phyloP scores from a whole-genome alignment of 2,329 filamentous ascomycete species.

The Ceratocystis lukuohia region DNA sequence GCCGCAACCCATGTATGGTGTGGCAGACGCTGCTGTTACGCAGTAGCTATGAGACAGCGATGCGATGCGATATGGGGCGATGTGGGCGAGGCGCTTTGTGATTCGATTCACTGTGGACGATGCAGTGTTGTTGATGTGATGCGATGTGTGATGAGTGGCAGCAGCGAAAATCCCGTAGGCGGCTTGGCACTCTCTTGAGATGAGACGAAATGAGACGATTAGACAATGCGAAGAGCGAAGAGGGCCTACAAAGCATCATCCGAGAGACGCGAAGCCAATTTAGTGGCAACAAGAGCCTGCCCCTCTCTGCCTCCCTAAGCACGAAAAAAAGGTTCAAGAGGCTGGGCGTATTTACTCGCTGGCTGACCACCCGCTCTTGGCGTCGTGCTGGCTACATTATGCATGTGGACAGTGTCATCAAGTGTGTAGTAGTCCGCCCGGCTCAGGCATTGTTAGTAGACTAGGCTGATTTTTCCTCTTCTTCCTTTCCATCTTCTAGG shows the following conservation, averaged over 20 bases:
- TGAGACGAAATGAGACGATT: neutral
- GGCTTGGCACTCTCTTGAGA: neutral
- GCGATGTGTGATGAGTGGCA: neutral
- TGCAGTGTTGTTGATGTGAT: neutral
- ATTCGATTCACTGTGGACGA: too few relatives aligned
- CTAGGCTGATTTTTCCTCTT: too few relatives aligned
- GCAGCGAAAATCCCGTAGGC: neutral
- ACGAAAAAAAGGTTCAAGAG: neutral
- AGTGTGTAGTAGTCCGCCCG: too few relatives aligned
- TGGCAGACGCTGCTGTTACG: too few relatives aligned
- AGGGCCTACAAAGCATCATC: neutral
- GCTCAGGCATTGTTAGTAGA: too few relatives aligned
- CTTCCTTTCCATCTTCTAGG: too few relatives aligned
- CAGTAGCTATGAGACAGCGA: neutral
- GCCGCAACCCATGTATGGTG: neutral
- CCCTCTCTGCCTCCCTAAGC: neutral
- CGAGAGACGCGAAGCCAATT: neutral
- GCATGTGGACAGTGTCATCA: too few relatives aligned
- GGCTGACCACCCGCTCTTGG: too few relatives aligned
- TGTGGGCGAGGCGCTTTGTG: neutral
- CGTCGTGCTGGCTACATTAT: too few relatives aligned
- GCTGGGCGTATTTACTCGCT: neutral
- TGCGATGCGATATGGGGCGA: neutral
- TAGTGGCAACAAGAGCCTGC: neutral
- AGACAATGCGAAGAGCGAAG: neutral